phyloP scores from a whole-genome alignment of 306 rosid species.

The Clitoria ternatea region DNA sequence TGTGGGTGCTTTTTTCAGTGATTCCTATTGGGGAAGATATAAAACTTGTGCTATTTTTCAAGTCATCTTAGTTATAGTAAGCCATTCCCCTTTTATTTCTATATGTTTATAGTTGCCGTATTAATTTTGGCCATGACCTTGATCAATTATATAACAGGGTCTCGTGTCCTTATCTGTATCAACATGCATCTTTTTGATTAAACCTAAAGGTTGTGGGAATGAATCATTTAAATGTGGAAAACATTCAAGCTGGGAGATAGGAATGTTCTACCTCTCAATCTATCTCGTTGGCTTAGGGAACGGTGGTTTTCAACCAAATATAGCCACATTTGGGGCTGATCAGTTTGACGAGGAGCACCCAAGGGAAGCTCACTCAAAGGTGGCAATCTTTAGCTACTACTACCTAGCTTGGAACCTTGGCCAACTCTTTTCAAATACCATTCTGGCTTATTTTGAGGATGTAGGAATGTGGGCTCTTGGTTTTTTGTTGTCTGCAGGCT shows the following conservation, averaged over 20 bases:
- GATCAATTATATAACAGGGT: conserved; percentile 52
- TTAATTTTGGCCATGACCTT: conserved; percentile 3
- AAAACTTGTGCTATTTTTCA: conserved; percentile 89
- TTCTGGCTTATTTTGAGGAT: conserved; percentile 80
- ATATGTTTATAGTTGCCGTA: neutral
- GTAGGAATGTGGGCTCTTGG: conserved; percentile 91
- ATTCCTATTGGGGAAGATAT: conserved; percentile 94
- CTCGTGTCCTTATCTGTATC: conserved; percentile 62
- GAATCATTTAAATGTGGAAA: conserved; percentile 52
- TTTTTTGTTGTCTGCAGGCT: conserved; percentile 82
- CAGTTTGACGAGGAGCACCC: conserved; percentile 85
- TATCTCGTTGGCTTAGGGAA: conserved; percentile 88
- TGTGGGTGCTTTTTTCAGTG: conserved; percentile 95
- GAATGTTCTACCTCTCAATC: conserved; percentile 79
- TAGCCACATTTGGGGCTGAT: conserved; percentile 95
- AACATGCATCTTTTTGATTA: conserved; percentile 73
- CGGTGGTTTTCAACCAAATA: conserved; percentile 96
- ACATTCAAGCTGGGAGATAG: conserved; percentile 59
- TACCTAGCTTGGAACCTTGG: conserved; percentile 95
- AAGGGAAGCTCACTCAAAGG: conserved; percentile 66
- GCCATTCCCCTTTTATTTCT: conserved; percentile 26
- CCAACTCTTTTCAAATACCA: conserved; percentile 91
- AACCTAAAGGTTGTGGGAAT: conserved; percentile 82
- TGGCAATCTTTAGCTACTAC: conserved; percentile 96
- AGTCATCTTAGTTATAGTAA: conserved; percentile 76